Percentiles rank a stretch among this genome's conserved stretches.
phyloP scores from a whole-genome alignment of 2,329 filamentous ascomycete species.

The Penicillium brasilianum region DNA sequence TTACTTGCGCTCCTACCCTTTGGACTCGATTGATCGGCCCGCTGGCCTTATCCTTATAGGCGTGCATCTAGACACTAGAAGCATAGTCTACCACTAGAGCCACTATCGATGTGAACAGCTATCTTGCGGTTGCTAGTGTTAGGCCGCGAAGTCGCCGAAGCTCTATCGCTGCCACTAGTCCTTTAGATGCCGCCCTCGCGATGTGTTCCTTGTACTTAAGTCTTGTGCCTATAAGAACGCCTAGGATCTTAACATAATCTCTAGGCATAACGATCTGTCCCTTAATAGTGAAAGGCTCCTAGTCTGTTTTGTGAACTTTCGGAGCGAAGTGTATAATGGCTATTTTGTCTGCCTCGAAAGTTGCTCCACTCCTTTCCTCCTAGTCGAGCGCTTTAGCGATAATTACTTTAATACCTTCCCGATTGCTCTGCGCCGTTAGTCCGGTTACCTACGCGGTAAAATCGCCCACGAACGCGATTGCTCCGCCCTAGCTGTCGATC shows the following conservation, averaged over 20 bases:
- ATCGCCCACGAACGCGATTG: slow-evolving; percentile 25
- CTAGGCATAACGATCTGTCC: slow-evolving; percentile 22
- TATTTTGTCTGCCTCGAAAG: slow-evolving; percentile 42
- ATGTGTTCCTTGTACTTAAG: slow-evolving; percentile 34
- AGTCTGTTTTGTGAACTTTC: slow-evolving; percentile 27
- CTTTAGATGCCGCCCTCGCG: slow-evolving; percentile 28
- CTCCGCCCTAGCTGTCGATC: slow-evolving; percentile 36
- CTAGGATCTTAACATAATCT: slow-evolving; percentile 28
- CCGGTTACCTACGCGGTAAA: slow-evolving; percentile 16
- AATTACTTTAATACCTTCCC: slow-evolving; percentile 13
- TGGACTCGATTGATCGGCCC: slow-evolving; percentile 30
- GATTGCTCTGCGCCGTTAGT: slow-evolving; percentile 17
- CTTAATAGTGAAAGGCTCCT: slow-evolving; percentile 26
- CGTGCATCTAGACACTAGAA: slow-evolving; percentile 27
- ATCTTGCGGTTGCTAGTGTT: slow-evolving; percentile 25
- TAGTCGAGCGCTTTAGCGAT: slow-evolving; percentile 29
- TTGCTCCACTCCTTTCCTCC: slow-evolving; percentile 37
- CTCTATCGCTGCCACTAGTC: slow-evolving; percentile 27
- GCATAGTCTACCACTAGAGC: slow-evolving; percentile 35
- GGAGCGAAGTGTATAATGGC: slow-evolving; percentile 41
- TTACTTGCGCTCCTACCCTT: slow-evolving; percentile 31
- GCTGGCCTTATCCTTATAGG: slow-evolving; percentile 22
- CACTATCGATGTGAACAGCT: slow-evolving; percentile 33
- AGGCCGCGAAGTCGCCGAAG: slow-evolving; percentile 19
- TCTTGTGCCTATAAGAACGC: slow-evolving; percentile 31